Conservation (phyloP, 176 grass and related monocot genomes). For the Aegilops sharonensis region DNA sequence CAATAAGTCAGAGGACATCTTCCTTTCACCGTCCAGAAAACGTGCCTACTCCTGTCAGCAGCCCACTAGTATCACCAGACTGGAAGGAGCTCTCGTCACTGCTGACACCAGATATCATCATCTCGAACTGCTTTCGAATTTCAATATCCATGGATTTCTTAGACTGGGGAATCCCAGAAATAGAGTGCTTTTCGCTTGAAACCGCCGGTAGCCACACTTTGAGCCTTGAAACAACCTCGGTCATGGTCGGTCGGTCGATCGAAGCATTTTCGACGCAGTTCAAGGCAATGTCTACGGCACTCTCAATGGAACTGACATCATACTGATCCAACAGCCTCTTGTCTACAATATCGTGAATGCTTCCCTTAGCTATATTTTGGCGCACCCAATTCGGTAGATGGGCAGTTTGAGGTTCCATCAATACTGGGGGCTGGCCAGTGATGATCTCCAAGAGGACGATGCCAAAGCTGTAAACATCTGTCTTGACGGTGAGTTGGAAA, state of each 20-base stretch:
- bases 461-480: too few relatives aligned
- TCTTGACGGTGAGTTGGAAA: too few relatives aligned
- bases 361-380: too few relatives aligned
- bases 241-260: background rate
- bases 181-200: background rate
- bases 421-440: too few relatives aligned
- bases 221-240: conserved; percentile 6
- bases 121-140: background rate
- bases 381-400: too few relatives aligned
- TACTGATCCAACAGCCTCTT: too few relatives aligned
- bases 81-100: background rate
- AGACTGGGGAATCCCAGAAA: background rate
- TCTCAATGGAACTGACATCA: background rate
- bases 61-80: background rate
- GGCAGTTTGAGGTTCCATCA: too few relatives aligned
- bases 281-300: background rate
- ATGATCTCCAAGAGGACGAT: too few relatives aligned
- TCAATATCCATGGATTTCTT: background rate
- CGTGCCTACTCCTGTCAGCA: background rate
- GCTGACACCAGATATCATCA: conserved; percentile 10
- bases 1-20: background rate
- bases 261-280: background rate
- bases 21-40: background rate
- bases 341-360: too few relatives aligned
- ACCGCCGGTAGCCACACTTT: background rate